These are phyloP conservation scores for Leishmania martiniquensis DNA, from an alignment of 208 protist species.

Conservation along the genomic window DNA sequence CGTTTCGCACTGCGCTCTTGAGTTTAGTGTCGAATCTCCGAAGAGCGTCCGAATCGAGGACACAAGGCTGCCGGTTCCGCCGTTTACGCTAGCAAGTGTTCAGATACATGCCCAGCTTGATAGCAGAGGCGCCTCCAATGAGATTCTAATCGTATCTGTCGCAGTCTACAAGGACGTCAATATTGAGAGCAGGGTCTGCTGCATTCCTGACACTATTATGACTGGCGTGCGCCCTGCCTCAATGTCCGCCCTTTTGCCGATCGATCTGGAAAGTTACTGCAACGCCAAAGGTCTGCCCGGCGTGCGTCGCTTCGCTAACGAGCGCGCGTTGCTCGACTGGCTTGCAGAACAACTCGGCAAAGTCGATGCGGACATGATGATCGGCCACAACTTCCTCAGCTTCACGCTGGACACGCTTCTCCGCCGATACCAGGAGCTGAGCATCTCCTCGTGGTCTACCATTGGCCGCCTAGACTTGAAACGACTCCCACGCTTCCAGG, in stretches of 20 bases:
- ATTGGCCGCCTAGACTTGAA: constrained; percentile 89
- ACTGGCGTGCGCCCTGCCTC: constrained; percentile 64
- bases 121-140: constrained; percentile 70
- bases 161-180: constrained; percentile 83
- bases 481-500: constrained; percentile 66
- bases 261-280: constrained; percentile 86
- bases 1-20: constrained; percentile 85
- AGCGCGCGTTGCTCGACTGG: constrained; percentile 81
- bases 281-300: constrained; percentile 59
- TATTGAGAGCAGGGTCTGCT: constrained; percentile 64
- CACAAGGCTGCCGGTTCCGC: constrained; percentile 64
- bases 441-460: constrained; percentile 92
- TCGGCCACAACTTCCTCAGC: constrained; percentile 98
- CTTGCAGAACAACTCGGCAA: constrained; percentile 70
- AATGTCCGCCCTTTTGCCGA: constrained; percentile 47
- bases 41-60: constrained; percentile 75
- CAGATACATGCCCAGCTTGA: constrained; percentile 91
- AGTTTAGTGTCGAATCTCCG: constrained; percentile 77
- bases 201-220: constrained; percentile 46
- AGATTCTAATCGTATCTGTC: constrained; percentile 90
- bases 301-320: constrained; percentile 67
- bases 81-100: constrained; percentile 87
- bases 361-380: constrained; percentile 95
- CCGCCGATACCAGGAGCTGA: constrained; percentile 92
- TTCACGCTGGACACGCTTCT: constrained; percentile 97